Evolutionary conservation across 768 basidiomycete species (phyloP), one percentile per base, ranked within the genome.

Genomic region (Punctularia strigosozonata): DNA sequence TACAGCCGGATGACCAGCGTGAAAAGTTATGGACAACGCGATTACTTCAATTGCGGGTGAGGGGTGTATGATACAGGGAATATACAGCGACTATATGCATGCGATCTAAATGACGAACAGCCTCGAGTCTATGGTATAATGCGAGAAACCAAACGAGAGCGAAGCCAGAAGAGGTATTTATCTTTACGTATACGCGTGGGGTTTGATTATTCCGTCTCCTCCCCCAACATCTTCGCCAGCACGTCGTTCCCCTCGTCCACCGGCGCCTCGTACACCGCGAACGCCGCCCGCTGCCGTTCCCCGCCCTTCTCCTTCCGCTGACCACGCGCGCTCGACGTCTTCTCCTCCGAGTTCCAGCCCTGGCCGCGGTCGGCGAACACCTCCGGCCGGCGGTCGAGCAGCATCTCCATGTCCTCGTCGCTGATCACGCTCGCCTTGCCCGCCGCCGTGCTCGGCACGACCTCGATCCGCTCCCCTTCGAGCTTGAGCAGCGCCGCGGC

Each of bases 391-490:
- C 92, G 68, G 49, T 95, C 92, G 25, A 98, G 64, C 37, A 98
- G 64, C 52, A 75, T 66, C 18, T 80, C 76, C 25, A 99, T 59
- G 49, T 95, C 88, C 28, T 68, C 71, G 38, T 95, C 86, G 45
- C 77, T 81, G 49, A 99, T 66, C 36, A 97, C 76, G 24, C 73
- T 73, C 32, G 67, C 63, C 53, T 80, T 79, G 25, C 77, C 80
- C 46, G 72, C 74, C 18, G 70, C 75, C 14, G 77, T 84, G 49
- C 76, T 70, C 2, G 76, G 76, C 14, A 89, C 87, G 8, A 97
- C 79, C 38, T 87, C 75, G 42, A 97, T 87, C 53, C 90, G 79
- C 60, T 97, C 88, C 13, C 82, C 82, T 51, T 94, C 90, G 3
- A 94, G 71, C 25, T 67, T 68, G 18, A 94, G 65, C 30, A 95